A percentile compares a stretch with the other conserved stretches of the same genome.
Conservation (phyloP, 495 filamentous ascomycete genomes). For the Podospora bellae-mahoneyi region DNA sequence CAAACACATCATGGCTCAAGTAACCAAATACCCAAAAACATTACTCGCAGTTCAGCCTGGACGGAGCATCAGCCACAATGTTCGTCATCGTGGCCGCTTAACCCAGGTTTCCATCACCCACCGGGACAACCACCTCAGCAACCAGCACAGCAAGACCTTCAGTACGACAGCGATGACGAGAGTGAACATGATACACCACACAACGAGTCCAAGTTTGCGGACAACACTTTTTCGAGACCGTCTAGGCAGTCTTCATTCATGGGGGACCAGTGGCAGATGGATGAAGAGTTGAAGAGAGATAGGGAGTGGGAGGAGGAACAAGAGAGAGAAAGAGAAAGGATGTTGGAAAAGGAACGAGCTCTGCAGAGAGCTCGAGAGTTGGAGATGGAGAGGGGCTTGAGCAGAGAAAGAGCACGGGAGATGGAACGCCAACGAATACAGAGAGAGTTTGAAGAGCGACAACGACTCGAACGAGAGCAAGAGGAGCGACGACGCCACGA, state of each 20-base stretch:
- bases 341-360: not conserved
- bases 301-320: constrained; percentile 1
- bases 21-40: not conserved
- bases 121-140: constrained; percentile 1
- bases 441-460: not conserved
- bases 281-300: not conserved
- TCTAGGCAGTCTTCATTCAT: not conserved
- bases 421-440: not conserved
- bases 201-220: constrained; percentile 9
- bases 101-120: constrained; percentile 9
- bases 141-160: not conserved
- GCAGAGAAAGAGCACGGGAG: not conserved
- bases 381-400: not conserved
- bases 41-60: constrained; percentile 21
- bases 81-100: constrained; percentile 28
- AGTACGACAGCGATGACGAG: constrained; percentile 21
- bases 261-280: not conserved
- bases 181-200: constrained; percentile 9
- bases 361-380: not conserved
- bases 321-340: constrained; percentile 1
- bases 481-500: not conserved
- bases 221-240: not conserved
- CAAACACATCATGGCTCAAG: not conserved
- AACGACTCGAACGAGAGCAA: not conserved
- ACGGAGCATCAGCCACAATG: constrained; percentile 14